Percentiles rank a stretch among this genome's conserved stretches.
Evolutionary conservation across 225 moss, liverwort and hornwort genomes (phyloP).

Genomic region (Climacium dendroides): DNA sequence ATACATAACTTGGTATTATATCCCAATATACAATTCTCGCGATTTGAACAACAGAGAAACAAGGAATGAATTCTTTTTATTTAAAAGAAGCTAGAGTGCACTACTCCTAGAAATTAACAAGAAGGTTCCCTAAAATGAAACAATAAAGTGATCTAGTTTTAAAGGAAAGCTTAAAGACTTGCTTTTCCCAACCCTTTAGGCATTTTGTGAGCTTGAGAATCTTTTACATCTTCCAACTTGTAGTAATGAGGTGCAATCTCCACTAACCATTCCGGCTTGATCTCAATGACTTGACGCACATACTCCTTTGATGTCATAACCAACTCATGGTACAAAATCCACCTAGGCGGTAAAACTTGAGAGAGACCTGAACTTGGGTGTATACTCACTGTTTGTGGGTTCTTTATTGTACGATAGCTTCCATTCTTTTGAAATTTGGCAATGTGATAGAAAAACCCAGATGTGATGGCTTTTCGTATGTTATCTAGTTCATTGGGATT

Average conservation of each 20-base stretch:
- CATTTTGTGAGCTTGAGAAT: not conserved
- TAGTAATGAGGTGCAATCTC: not conserved
- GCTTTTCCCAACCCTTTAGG: not conserved
- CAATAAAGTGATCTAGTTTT: too few species aligned
- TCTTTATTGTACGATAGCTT: not conserved
- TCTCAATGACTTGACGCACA: not conserved
- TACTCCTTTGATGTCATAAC: not conserved
- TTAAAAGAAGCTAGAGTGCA: too few species aligned
- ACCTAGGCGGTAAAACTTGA: not conserved
- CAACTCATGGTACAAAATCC: not conserved
- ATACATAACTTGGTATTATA: too few species aligned
- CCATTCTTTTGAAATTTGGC: not conserved
- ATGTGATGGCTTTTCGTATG: not conserved
- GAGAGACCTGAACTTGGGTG: not conserved
- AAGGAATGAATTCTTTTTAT: too few species aligned
- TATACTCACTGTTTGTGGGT: not conserved
- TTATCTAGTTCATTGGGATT: not conserved
- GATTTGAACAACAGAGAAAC: too few species aligned
- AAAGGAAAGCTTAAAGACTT: too few species aligned
- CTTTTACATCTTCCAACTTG: not conserved
- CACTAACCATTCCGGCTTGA: not conserved
- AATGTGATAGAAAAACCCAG: not conserved
- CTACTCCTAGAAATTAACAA: too few species aligned
- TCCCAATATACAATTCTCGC: too few species aligned
- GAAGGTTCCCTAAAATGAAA: too few species aligned